Evolutionary conservation across 345 rosid species (phyloP).

Genomic region (Eucalyptus curtisii): DNA sequence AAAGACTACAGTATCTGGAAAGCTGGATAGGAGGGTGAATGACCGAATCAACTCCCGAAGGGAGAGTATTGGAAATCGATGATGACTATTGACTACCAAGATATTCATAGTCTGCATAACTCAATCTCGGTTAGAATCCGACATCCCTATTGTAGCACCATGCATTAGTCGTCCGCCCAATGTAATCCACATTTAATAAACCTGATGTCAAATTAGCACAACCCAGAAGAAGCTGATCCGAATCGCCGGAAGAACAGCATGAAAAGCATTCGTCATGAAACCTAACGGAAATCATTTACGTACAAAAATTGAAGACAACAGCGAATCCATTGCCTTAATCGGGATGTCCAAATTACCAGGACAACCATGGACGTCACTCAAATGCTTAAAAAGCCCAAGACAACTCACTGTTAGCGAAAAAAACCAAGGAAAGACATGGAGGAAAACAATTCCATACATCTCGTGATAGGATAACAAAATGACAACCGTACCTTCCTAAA

Average conservation of each 20-base stretch:
- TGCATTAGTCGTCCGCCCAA: not conserved
- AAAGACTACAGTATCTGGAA: not conserved
- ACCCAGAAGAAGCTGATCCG: not conserved
- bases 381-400: not conserved
- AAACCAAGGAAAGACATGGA: not conserved
- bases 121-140: not conserved
- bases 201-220: not conserved
- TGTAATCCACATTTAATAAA: not conserved
- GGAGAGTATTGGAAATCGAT: not conserved
- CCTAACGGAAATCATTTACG: not conserved
- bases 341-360: not conserved
- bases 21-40: not conserved
- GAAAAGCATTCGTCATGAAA: not conserved
- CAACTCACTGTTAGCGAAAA: not conserved
- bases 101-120: not conserved
- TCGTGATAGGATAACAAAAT: not conserved
- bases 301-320: not conserved
- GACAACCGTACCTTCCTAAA: not conserved
- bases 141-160: not conserved
- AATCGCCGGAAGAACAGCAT: not conserved
- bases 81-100: not conserved
- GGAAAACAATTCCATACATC: not conserved
- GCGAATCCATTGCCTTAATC: not conserved
- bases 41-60: not conserved
- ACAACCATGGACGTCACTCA: not conserved